Evolutionary conservation across 2,329 filamentous ascomycete genomes (phyloP), one percentile per base, ranked within the genome.

Genomic region (Alternaria conjuncta): DNA sequence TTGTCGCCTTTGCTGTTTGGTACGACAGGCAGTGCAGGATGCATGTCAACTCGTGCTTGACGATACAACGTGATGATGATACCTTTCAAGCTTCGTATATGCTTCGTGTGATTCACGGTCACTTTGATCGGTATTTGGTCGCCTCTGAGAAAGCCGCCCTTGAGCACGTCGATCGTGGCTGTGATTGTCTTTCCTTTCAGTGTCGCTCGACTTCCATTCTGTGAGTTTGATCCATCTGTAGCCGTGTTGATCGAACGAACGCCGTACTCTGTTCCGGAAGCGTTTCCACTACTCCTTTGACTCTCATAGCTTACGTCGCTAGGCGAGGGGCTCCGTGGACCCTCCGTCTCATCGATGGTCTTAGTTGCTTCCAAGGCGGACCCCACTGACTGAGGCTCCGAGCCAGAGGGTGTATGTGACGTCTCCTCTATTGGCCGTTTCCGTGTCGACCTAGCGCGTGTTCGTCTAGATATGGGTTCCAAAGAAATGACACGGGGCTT

Each of bases 51-150:
- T 63, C 93, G 89, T 23, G 94, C 94, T 79, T 97, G 92, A 47
- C 96, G 89, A 78, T 96, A 97, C 9, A 99, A 84, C 2, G 96
- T 98, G 49, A 97, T 89, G 64, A 98, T 96, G 51, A 98, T 91
- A 8, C 96, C 95, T 71, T 95, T 92, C 81, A 97, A 86, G 77
- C 94, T 98, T 82, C 95, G 93, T 74, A 98, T 88, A 61, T 90
- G 87, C 79, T 96, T 97, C 63, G 91, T 95, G 77, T 98, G 96
- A 67, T 93, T 91, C 63, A 99, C 90, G 1, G 87, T 89, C 56
- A 98, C 90, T 72, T 88, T 91, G 57, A 98, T 86, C 0, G 92
- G 89, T 46, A 98, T 85, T 23, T 87, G 88, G 71, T 98, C 96
- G 15, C 96, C 96, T 0, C 94, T 90, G 13, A 98, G 84, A 75